These are phyloP conservation scores for Sarcodon aspratus DNA, from an alignment of 768 basidiomycete genomes.

Conservation along the genomic window DNA sequence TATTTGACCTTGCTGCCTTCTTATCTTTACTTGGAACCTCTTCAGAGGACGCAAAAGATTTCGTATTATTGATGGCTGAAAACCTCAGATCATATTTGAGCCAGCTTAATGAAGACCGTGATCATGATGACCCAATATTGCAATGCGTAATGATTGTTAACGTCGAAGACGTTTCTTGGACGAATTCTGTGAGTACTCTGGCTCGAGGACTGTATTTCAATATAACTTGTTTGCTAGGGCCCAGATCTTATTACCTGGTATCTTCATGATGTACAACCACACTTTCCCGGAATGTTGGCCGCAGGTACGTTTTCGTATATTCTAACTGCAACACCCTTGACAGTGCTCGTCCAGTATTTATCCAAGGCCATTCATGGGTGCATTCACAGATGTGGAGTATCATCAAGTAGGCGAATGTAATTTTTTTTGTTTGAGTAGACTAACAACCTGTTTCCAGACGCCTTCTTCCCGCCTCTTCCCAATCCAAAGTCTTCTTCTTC, in stretches of 20 bases:
- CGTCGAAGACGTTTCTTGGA: slow-evolving; percentile 41
- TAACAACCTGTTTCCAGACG: slow-evolving; percentile 29
- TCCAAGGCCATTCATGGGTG: slow-evolving; percentile 67
- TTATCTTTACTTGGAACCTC: slow-evolving; percentile 22
- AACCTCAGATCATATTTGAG: slow-evolving; percentile 45
- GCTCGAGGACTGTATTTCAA: slow-evolving; percentile 2
- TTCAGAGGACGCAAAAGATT: slow-evolving; percentile 29
- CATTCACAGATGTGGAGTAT: slow-evolving; percentile 60
- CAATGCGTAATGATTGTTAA: slow-evolving; percentile 66
- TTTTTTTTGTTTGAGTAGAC: slow-evolving; percentile 10
- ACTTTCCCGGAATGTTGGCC: slow-evolving; percentile 67
- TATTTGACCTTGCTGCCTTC: slow-evolving; percentile 36
- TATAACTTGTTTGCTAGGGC: slow-evolving; percentile 25
- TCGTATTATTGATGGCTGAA: slow-evolving; percentile 33
- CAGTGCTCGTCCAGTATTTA: slow-evolving; percentile 36
- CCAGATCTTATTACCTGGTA: slow-evolving; percentile 55
- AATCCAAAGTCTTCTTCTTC: slow-evolving; percentile 58
- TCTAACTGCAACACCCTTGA: not conserved
- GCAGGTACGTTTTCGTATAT: slow-evolving; percentile 36
- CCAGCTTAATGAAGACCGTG: slow-evolving; percentile 27
- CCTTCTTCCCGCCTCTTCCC: slow-evolving; percentile 45
- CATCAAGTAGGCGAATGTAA: slow-evolving; percentile 32
- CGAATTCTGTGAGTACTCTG: slow-evolving; percentile 36
- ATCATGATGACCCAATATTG: slow-evolving; percentile 29
- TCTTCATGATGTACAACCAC: slow-evolving; percentile 52